Base-by-base conservation (phyloP, 176 grass and related monocot genomes). In the Triticum dicoccoides region DNA sequence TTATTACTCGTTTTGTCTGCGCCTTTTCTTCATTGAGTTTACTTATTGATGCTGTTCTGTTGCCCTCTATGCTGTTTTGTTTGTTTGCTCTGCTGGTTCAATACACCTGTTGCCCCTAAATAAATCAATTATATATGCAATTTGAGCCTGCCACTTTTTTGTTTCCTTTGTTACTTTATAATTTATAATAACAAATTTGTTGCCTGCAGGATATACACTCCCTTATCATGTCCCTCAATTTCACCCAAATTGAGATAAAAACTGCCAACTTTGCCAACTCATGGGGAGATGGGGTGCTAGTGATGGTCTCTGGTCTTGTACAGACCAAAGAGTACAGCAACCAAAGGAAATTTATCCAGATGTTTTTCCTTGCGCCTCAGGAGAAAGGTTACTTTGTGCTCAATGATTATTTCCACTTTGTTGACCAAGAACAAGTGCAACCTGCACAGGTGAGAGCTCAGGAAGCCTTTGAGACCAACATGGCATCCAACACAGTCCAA, bases 351-450 rank as follows among this genome's bases (percentile, higher is more conserved):
- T 99, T 99, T 76, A 82, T 99, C 54, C 97, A 99, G 78, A 99
- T 73, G 56, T 97, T 99, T 76, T 96, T 99, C 81, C 89, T 99
- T 81, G 97, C 97, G 3, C 97, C 97, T 1, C 97, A 99, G 75
- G 97, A 99, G 85, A 96, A 99, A 82, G 97, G 97, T 32, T 99
- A 93, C 82, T 99, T 94, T 92, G 92, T 99, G 69, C 94, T 99
- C 62, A 99, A 93, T 58, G 97, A 99, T 90, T 93, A 96, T 79
- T 94, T 96, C 69, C 94, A 99, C 56, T 91, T 97, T 15, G 92
- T 99, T 73, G 94, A 99, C 77, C 86, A 94, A 89, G 97, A 99
- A 80, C 90, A 96, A 66, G 77, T 92, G 75, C 94, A 94, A 18
- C 88, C 82, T 62, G 47, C 85, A 45, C 78, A 83, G 9, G 29